phyloP scores from a whole-genome alignment of 2,329 filamentous ascomycete species.

The Aspergillus persii region DNA sequence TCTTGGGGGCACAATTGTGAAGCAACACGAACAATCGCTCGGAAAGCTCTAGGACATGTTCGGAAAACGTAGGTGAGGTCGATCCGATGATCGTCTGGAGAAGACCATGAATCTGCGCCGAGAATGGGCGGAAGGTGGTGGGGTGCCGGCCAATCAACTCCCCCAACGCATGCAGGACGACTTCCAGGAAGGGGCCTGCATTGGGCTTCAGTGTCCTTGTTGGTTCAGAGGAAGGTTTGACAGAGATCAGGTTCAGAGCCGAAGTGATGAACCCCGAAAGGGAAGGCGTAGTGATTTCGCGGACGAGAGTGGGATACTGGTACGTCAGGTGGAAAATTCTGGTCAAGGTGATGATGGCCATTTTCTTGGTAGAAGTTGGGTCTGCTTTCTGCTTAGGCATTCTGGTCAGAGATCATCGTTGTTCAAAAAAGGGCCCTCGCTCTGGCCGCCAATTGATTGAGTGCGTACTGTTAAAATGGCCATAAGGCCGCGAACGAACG shows the following conservation, averaged over 20 bases:
- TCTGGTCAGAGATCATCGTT: neutral
- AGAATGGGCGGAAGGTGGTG: constrained; percentile 76
- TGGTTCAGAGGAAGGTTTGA: constrained; percentile 43
- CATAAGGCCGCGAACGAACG: constrained; percentile 76
- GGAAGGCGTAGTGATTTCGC: constrained; percentile 84
- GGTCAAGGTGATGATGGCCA: constrained; percentile 73
- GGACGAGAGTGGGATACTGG: constrained; percentile 75
- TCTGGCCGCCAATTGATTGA: neutral
- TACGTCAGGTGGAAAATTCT: constrained; percentile 82
- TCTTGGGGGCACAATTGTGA: constrained; percentile 78
- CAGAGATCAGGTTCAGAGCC: constrained; percentile 64
- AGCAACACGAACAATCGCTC: constrained; percentile 68
- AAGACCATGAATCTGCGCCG: constrained; percentile 64
- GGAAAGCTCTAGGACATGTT: constrained; percentile 56
- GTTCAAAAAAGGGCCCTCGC: neutral
- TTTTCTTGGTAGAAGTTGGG: constrained; percentile 68
- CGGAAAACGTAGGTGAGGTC: constrained; percentile 54
- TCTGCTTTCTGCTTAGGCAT: constrained; percentile 65
- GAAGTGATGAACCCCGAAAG: constrained; percentile 71
- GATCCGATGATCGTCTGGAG: constrained; percentile 62
- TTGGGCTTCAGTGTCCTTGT: constrained; percentile 37
- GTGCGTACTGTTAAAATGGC: constrained; percentile 66
- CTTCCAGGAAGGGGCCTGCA: constrained; percentile 56
- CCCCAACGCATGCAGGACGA: constrained; percentile 68
- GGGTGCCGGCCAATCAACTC: constrained; percentile 76